phyloP scores from a whole-genome alignment of 2,329 filamentous ascomycete species.

The Ophiosphaerella korrae region DNA sequence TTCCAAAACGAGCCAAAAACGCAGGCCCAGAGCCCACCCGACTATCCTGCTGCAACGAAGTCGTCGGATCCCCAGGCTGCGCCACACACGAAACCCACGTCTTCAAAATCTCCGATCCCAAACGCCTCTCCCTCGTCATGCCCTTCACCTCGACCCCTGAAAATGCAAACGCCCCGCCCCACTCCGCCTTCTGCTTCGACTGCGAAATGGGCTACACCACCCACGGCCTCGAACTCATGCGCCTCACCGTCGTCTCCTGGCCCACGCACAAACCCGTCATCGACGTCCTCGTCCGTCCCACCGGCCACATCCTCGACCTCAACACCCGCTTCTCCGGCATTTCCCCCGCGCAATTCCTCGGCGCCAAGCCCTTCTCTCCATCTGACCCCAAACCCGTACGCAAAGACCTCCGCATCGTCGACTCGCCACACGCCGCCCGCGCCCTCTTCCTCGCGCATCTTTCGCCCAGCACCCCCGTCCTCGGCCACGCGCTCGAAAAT shows the following conservation, averaged over 20 bases:
- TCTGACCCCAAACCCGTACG: conserved; percentile 27
- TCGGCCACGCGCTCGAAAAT: conserved; percentile 95
- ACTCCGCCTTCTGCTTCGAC: conserved; percentile 80
- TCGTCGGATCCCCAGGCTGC: conserved; percentile 79
- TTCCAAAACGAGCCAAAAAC: conserved; percentile 57
- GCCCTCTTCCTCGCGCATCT: conserved; percentile 77
- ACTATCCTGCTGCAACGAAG: conserved; percentile 80
- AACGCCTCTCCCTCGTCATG: conserved; percentile 75
- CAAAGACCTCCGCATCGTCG: conserved; percentile 68
- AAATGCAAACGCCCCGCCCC: conserved; percentile 54
- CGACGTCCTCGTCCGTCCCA: conserved; percentile 82
- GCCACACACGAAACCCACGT: conserved; percentile 75
- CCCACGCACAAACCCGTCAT: conserved; percentile 75
- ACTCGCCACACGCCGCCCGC: conserved; percentile 75
- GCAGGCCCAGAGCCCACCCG: conserved; percentile 61
- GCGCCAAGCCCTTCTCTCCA: conserved; percentile 56
- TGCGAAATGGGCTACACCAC: conserved; percentile 98
- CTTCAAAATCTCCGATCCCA: conserved; percentile 79
- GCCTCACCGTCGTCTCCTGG: conserved; percentile 88
- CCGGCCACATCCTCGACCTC: conserved; percentile 84
- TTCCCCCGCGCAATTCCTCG: conserved; percentile 73
- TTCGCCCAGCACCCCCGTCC: conserved; percentile 76
- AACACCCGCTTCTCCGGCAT: conserved; percentile 94
- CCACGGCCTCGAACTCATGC: conserved; percentile 83
- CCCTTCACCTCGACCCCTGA: conserved; percentile 80